Evolutionary conservation across 495 filamentous ascomycete genomes (phyloP), one percentile per base, ranked within the genome.

Genomic region (Penicillium canariense): DNA sequence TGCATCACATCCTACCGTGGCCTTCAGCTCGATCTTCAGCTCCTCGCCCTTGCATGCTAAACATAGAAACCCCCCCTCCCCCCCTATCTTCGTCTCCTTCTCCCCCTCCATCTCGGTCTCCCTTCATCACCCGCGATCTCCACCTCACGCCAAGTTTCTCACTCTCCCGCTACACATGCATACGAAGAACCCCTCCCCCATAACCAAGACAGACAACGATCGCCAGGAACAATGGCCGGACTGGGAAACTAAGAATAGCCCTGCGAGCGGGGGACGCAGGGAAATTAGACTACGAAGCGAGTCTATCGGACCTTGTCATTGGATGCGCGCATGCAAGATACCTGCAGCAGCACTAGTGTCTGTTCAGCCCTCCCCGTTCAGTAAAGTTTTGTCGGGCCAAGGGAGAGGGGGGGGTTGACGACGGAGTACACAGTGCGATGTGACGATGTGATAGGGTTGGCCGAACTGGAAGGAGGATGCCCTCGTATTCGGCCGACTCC

Each of bases 401-500:
- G 25, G n/a, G n/a, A n/a, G n/a, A n/a, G n/a, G n/a, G n/a, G n/a
- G n/a, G n/a, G n/a, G n/a, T n/a, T n/a, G n/a, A n/a, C n/a, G n/a
- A n/a, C n/a, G n/a, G n/a, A n/a, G n/a, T n/a, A n/a, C n/a, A n/a
- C n/a, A n/a, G n/a, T n/a, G n/a, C n/a, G n/a, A n/a, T n/a, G n/a
- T n/a, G n/a, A 42, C 6, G 38, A 6, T 14, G 11, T 42, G 38
- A 22, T 42, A 23, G 38, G 38, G n/a, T 42, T 25, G 25, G 4
- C 45, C 14, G 38, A 20, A 50, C 14, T 10, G 20, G 7, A 42
- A 42, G 38, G 25, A 22, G 38, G 38, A 22, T 42, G 27, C 50
- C 36, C 59, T 61, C 59, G 59, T 61, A 61, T 61, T 61, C 59
- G 55, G 55, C 55, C 15, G 43, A 30, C 38, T 25, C 26, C 30